Evolutionary conservation across 2,329 filamentous ascomycete genomes (phyloP).

Genomic region (Thyridium curvatum): DNA sequence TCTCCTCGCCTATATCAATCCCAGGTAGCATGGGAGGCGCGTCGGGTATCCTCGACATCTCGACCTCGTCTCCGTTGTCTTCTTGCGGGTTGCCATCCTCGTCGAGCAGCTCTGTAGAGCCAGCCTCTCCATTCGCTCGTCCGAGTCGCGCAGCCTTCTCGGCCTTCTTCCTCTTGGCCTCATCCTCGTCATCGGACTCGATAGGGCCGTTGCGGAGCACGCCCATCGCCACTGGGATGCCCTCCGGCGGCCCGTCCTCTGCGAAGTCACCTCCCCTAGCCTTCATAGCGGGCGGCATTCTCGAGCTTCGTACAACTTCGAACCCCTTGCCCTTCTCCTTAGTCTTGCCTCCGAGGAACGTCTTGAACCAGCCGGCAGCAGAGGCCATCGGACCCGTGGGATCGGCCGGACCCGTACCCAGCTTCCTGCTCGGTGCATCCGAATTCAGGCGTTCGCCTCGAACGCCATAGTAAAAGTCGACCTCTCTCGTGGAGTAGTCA

Average conservation of each 20-base stretch:
- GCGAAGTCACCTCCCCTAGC: slow-evolving; percentile 48
- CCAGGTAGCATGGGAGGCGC: slow-evolving; percentile 52
- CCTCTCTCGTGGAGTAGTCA: slow-evolving; percentile 90
- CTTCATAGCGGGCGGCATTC: slow-evolving; percentile 73
- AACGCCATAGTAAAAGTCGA: slow-evolving; percentile 94
- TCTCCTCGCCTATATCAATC: slow-evolving; percentile 51
- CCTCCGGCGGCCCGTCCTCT: slow-evolving; percentile 61
- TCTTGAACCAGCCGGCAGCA: slow-evolving; percentile 83
- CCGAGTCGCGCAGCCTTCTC: slow-evolving; percentile 20
- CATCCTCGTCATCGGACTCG: slow-evolving; percentile 55
- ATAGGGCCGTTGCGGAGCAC: slow-evolving; percentile 54
- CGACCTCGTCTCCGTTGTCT: slow-evolving; percentile 37
- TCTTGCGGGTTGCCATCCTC: slow-evolving; percentile 38
- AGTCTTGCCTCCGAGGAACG: slow-evolving; percentile 72
- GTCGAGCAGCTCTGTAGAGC: slow-evolving; percentile 33
- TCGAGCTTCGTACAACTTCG: slow-evolving; percentile 85
- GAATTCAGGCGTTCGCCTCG: slow-evolving; percentile 82
- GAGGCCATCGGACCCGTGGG: slow-evolving; percentile 87
- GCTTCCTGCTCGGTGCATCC: slow-evolving; percentile 71
- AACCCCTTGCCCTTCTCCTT: slow-evolving; percentile 97
- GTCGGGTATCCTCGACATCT: slow-evolving; percentile 34
- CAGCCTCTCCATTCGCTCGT: slow-evolving; percentile 18
- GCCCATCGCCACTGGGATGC: slow-evolving; percentile 59
- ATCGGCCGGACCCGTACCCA: slow-evolving; percentile 92
- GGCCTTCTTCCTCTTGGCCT: slow-evolving; percentile 25